phyloP scores from a whole-genome alignment of 139 green algal species.

The Edaphochlamys debaryana region DNA sequence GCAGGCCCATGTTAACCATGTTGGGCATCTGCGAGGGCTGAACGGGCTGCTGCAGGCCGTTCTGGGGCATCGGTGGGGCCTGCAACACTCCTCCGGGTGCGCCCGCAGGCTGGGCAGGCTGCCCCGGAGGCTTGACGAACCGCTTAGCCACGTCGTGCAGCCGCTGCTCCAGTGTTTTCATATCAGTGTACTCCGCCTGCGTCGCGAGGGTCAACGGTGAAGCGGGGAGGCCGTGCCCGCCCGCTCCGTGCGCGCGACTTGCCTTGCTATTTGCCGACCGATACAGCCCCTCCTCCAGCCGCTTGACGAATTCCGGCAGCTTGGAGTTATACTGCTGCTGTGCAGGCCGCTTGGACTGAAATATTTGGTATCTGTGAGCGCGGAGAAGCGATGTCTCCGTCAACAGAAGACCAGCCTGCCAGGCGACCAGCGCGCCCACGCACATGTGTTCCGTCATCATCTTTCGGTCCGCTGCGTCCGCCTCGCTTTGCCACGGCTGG shows the following conservation, averaged over 20 bases:
- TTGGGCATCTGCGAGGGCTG: not conserved
- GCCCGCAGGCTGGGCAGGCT: not conserved
- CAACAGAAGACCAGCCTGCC: slow-evolving; percentile 13
- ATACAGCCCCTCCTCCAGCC: slow-evolving; percentile 88
- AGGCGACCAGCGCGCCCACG: not conserved
- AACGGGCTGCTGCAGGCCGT: slow-evolving; percentile 19
- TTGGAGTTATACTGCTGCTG: slow-evolving; percentile 66
- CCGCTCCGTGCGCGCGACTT: not conserved
- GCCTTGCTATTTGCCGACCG: slow-evolving; percentile 73
- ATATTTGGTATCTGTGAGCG: slow-evolving; percentile 30
- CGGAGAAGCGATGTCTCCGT: slow-evolving; percentile 14
- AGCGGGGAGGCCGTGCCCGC: not conserved
- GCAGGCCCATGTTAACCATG: slow-evolving; percentile 19
- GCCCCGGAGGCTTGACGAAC: slow-evolving; percentile 51
- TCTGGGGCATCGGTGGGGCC: slow-evolving; percentile 18
- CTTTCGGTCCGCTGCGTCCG: slow-evolving; percentile 25
- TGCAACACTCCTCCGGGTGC: slow-evolving; percentile 19
- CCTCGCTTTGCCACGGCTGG: slow-evolving; percentile 8
- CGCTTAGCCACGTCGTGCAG: slow-evolving; percentile 82
- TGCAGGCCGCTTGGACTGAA: slow-evolving; percentile 52
- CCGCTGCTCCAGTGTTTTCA: slow-evolving; percentile 83
- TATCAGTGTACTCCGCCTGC: slow-evolving; percentile 89
- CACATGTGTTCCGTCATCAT: slow-evolving; percentile 40
- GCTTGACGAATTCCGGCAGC: slow-evolving; percentile 87
- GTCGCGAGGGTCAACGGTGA: not conserved